Percentiles rank a stretch among this genome's conserved stretches.
These are phyloP conservation scores for Glaciozyma martinii DNA, from an alignment of 768 basidiomycete species.

Conservation along the genomic window DNA sequence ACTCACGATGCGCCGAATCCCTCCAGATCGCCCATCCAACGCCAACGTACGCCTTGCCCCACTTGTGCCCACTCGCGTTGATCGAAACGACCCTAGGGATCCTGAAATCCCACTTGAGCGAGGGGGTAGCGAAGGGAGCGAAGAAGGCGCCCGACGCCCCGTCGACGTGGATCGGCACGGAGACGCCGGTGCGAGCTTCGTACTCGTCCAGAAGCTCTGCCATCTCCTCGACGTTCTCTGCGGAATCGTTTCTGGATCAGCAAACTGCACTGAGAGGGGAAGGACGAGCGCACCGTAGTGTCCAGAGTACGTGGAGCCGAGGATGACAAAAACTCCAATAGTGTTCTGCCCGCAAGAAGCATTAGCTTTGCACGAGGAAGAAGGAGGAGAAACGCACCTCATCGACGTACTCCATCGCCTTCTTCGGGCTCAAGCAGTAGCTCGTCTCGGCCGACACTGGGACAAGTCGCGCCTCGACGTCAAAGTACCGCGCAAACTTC, in stretches of 20 bases:
- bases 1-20: constrained; percentile 40
- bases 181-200: constrained; percentile 45
- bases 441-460: constrained; percentile 57
- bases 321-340: constrained; percentile 58
- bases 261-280: neutral
- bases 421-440: constrained; percentile 65
- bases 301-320: constrained; percentile 50
- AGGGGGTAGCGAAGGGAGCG: constrained; percentile 49
- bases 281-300: constrained; percentile 43
- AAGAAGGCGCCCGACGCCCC: constrained; percentile 57
- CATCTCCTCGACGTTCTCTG: constrained; percentile 72
- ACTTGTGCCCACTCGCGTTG: constrained; percentile 35
- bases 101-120: constrained; percentile 37
- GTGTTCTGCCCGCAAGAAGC: constrained; percentile 37
- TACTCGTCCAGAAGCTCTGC: constrained; percentile 56
- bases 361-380: neutral
- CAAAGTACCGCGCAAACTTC: constrained; percentile 50
- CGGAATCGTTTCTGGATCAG: neutral
- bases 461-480: constrained; percentile 56
- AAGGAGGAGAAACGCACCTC: constrained; percentile 39
- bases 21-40: constrained; percentile 62
- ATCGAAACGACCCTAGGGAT: constrained; percentile 38
- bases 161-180: constrained; percentile 53
- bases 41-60: constrained; percentile 30
- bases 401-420: constrained; percentile 57